Evolutionary conservation across 805 yeast species (phyloP).

Genomic region (Yamadazyma phyllophila): DNA sequence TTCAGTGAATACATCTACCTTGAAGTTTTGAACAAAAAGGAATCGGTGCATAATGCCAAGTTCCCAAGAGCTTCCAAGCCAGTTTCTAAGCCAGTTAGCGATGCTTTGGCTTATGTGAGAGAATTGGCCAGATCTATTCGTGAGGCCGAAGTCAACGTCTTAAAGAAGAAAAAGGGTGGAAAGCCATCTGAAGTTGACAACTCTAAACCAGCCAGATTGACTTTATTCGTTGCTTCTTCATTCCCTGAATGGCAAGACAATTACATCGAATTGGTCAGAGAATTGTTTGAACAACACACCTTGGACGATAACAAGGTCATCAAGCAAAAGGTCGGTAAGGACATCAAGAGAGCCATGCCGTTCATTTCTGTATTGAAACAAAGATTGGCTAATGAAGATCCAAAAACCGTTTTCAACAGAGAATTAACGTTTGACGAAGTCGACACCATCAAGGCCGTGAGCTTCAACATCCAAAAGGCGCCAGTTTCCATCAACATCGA

Average conservation of each 20-base stretch:
- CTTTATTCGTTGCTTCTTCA: slow-evolving; percentile 71
- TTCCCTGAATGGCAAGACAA: slow-evolving; percentile 71
- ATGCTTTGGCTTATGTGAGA: slow-evolving; percentile 79
- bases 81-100: slow-evolving; percentile 57
- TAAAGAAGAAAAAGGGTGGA: slow-evolving; percentile 81
- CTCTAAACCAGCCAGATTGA: slow-evolving; percentile 67
- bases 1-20: slow-evolving; percentile 87
- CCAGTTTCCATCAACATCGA: slow-evolving; percentile 55
- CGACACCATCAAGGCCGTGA: slow-evolving; percentile 56
- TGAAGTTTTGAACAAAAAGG: slow-evolving; percentile 67
- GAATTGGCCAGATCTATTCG: slow-evolving; percentile 77
- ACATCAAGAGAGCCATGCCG: slow-evolving; percentile 98
- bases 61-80: slow-evolving; percentile 81
- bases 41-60: slow-evolving; percentile 66
- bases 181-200: slow-evolving; percentile 73
- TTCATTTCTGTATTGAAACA: slow-evolving; percentile 84
- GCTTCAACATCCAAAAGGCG: slow-evolving; percentile 58
- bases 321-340: slow-evolving; percentile 71
- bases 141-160: slow-evolving; percentile 84
- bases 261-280: slow-evolving; percentile 67
- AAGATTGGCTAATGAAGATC: slow-evolving; percentile 66
- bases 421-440: slow-evolving; percentile 80
- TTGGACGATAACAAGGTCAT: slow-evolving; percentile 64
- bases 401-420: slow-evolving; percentile 84
- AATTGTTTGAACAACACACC: slow-evolving; percentile 62